phyloP scores from a whole-genome alignment of 2,329 filamentous ascomycete species.

The Drechslerella dactyloides region DNA sequence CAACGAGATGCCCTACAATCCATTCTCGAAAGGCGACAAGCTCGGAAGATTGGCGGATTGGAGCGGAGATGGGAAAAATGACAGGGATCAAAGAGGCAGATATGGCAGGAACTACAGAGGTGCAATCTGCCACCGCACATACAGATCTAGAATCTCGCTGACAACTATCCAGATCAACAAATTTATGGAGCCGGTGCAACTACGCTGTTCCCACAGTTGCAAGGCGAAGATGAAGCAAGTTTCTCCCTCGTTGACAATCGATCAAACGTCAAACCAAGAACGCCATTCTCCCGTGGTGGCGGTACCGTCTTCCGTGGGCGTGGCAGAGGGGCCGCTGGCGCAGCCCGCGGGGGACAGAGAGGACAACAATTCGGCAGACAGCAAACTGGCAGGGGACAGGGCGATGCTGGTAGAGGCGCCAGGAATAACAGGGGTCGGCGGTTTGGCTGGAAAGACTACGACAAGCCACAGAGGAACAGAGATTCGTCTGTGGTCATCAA shows the following conservation, averaged over 20 bases:
- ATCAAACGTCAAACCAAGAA: constrained; percentile 79
- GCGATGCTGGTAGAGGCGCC: constrained; percentile 74
- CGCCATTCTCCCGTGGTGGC: constrained; percentile 78
- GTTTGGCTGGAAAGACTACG: constrained; percentile 98
- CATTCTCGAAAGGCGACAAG: constrained; percentile 98
- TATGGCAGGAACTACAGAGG: constrained; percentile 94
- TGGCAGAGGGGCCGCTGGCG: constrained; percentile 76
- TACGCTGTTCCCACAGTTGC: constrained; percentile 85
- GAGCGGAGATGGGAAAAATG: constrained; percentile 76
- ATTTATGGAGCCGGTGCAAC: constrained; percentile 90
- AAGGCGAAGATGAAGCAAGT: constrained; percentile 91
- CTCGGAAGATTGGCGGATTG: constrained; percentile 99
- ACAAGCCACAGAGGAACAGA: constrained; percentile 95
- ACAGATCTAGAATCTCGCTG: constrained; percentile 7
- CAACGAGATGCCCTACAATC: constrained; percentile 93
- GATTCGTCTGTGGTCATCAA: constrained; percentile 97
- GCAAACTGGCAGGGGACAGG: constrained; percentile 70
- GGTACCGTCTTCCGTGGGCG: constrained; percentile 86
- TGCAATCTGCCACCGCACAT: constrained; percentile 59
- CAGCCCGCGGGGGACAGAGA: constrained; percentile 69
- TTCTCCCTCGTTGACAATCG: constrained; percentile 99
- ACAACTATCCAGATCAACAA: constrained; percentile 75
- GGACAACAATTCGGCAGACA: constrained; percentile 73
- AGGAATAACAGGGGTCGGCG: constrained; percentile 77
- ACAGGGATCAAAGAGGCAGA: constrained; percentile 69